phyloP scores from a whole-genome alignment of 306 rosid genomes.

The Nissolia schottii region DNA sequence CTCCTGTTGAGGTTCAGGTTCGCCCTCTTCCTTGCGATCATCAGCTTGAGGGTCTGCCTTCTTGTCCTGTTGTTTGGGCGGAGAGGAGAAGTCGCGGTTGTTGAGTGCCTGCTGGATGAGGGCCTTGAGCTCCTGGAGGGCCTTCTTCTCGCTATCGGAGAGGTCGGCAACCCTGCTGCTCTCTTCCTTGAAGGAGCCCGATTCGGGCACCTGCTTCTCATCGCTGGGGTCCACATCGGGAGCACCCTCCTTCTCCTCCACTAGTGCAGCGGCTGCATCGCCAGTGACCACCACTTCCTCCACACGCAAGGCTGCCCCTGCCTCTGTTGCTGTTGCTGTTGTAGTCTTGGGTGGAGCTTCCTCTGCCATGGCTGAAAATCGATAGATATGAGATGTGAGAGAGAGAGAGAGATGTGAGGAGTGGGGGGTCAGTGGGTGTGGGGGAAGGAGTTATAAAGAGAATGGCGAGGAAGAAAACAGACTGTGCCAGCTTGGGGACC shows the following conservation, averaged over 20 bases:
- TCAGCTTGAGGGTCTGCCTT: neutral
- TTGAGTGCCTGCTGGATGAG: slow-evolving; percentile 54
- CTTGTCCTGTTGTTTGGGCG: slow-evolving; percentile 18
- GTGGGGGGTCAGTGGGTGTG: neutral
- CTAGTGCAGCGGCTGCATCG: slow-evolving; percentile 22
- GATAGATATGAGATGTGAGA: neutral
- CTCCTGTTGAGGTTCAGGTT: neutral
- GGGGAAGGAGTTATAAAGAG: slow-evolving; percentile 23
- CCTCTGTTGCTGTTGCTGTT: slow-evolving; percentile 9
- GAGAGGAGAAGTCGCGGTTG: slow-evolving; percentile 44
- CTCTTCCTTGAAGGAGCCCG: slow-evolving; percentile 56
- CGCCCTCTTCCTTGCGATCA: neutral
- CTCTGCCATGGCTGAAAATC: slow-evolving; percentile 36
- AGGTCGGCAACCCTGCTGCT: slow-evolving; percentile 53
- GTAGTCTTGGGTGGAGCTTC: slow-evolving; percentile 23
- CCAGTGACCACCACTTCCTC: slow-evolving; percentile 23
- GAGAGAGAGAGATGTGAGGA: neutral
- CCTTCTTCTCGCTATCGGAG: slow-evolving; percentile 49
- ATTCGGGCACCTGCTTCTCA: slow-evolving; percentile 26
- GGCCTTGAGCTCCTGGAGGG: slow-evolving; percentile 48
- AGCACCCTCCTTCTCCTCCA: slow-evolving; percentile 10
- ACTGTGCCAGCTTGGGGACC: slow-evolving; percentile 29
- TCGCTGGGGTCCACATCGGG: no score
- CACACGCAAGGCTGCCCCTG: neutral
- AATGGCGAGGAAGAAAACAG: neutral